These are phyloP conservation scores for Tieghemiomyces parasiticus DNA, from an alignment of 192 early-diverging fungal species.

Conservation along the genomic window DNA sequence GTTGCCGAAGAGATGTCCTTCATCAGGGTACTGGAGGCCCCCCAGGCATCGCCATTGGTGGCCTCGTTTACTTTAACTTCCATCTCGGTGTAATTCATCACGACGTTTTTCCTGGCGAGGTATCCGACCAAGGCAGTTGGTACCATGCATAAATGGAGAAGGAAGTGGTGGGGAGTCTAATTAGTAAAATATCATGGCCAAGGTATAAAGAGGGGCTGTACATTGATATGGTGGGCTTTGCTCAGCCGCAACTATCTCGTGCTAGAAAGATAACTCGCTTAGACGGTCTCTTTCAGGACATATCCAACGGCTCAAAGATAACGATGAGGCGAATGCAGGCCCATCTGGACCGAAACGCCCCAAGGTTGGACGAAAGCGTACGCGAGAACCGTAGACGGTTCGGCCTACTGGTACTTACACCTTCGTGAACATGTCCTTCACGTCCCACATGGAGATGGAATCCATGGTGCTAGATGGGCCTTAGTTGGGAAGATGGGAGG, in stretches of 20 bases:
- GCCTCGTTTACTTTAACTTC: slow-evolving; percentile 87
- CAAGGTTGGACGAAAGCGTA: background rate
- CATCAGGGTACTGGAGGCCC: slow-evolving; percentile 86
- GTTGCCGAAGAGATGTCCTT: slow-evolving; percentile 87
- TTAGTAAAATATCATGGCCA: no score
- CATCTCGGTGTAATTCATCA: slow-evolving; percentile 86
- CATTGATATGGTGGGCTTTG: no score
- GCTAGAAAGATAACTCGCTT: no score
- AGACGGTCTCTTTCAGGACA: no score
- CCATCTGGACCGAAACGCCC: no score
- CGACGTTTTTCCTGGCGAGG: slow-evolving; percentile 64
- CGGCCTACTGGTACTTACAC: slow-evolving; percentile 30
- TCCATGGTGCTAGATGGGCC: no score
- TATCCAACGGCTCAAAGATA: no score
- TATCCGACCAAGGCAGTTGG: no score
- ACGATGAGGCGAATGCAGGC: no score
- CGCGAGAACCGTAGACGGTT: background rate
- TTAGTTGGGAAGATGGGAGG: no score
- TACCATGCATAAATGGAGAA: background rate
- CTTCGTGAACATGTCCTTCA: slow-evolving; percentile 41
- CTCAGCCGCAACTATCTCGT: no score
- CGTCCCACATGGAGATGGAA: slow-evolving; percentile 38
- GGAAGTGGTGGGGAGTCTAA: background rate
- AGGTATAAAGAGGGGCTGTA: no score
- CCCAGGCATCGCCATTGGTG: slow-evolving; percentile 88